These are phyloP conservation scores for Triangularia verruculosa DNA, from an alignment of 2,329 filamentous ascomycete genomes.

Conservation along the genomic window DNA sequence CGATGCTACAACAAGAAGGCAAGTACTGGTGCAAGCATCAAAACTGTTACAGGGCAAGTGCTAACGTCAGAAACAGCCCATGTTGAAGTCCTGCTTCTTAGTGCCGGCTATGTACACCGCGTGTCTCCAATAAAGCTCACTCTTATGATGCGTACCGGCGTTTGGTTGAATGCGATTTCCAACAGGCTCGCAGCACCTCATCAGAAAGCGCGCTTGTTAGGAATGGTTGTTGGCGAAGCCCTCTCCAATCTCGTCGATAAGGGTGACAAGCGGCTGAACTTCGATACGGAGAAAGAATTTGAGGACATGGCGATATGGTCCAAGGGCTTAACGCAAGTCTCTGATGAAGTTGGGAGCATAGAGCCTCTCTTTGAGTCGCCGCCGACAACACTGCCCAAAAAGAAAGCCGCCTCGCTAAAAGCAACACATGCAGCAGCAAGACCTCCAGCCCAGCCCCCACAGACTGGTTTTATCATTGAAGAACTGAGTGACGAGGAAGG, in stretches of 20 bases:
- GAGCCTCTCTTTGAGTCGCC: conserved; percentile 43
- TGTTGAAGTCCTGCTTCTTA: conserved; percentile 73
- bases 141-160: conserved; percentile 66
- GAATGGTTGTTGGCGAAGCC: conserved; percentile 81
- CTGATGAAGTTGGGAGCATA: conserved; percentile 62
- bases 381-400: conserved; percentile 18
- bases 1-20: conserved; percentile 88
- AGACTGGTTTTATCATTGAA: conserved; percentile 56
- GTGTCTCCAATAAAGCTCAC: conserved; percentile 63
- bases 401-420: conserved; percentile 16
- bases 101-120: conserved; percentile 72
- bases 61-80: conserved; percentile 56
- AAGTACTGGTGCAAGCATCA: conserved; percentile 24
- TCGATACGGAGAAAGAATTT: conserved; percentile 76
- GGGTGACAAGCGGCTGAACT: conserved; percentile 70
- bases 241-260: conserved; percentile 63
- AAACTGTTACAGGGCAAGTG: not conserved
- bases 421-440: conserved; percentile 28
- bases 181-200: conserved; percentile 81
- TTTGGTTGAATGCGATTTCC: conserved; percentile 76
- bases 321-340: conserved; percentile 58
- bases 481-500: conserved; percentile 56
- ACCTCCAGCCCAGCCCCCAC: conserved; percentile 31
- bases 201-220: conserved; percentile 71
- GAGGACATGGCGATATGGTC: conserved; percentile 74